Percentiles rank a stretch among this genome's conserved stretches.
phyloP scores from a whole-genome alignment of 2,329 filamentous ascomycete genomes.

The Colletotrichum sp. region DNA sequence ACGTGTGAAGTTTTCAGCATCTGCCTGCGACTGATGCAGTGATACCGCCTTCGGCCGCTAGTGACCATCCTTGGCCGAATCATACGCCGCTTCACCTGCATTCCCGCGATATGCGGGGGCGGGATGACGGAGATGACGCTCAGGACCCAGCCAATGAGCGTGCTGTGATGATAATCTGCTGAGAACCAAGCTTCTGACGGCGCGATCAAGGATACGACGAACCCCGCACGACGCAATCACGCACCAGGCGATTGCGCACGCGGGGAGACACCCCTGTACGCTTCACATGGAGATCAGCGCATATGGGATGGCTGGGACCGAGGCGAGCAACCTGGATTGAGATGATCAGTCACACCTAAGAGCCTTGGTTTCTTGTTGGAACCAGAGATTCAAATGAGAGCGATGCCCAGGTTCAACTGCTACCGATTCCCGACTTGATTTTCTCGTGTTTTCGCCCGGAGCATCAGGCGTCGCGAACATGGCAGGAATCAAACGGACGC shows the following conservation, averaged over 20 bases:
- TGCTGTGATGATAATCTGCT: neutral
- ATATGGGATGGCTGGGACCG: constrained; percentile 4
- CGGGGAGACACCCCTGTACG: constrained; percentile 1
- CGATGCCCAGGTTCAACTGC: neutral
- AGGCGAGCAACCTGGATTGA: neutral
- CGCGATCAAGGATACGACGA: neutral
- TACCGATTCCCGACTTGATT: neutral
- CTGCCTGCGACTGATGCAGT: neutral
- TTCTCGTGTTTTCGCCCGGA: neutral
- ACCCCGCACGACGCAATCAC: constrained; percentile 8
- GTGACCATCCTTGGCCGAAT: neutral
- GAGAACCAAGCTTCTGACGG: neutral
- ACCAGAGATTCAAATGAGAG: neutral
- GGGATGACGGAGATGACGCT: neutral
- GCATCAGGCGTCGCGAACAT: neutral
- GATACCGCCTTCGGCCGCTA: neutral
- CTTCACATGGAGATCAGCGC: constrained; percentile 12
- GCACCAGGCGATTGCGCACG: neutral
- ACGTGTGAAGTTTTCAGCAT: neutral
- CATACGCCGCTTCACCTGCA: neutral
- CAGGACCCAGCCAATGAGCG: neutral
- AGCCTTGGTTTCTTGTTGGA: neutral
- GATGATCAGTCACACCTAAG: neutral
- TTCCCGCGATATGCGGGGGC: neutral
- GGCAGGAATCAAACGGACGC: constrained; percentile 1